Percentiles rank a stretch among this genome's conserved stretches.
Evolutionary conservation across 2,329 filamentous ascomycete species (phyloP).

Genomic region (Exophiala lecanii-corni): DNA sequence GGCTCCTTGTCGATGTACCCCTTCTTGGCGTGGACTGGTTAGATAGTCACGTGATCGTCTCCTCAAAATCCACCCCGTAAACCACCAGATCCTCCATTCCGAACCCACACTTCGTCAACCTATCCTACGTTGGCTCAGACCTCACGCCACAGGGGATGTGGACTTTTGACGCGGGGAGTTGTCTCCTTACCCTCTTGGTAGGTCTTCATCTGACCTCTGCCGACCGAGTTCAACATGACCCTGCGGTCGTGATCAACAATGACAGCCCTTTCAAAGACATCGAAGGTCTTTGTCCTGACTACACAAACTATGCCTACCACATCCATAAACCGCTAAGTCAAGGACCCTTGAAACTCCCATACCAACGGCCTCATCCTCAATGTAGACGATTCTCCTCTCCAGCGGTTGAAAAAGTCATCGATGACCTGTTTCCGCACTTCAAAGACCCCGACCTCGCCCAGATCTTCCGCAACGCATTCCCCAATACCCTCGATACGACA

Average conservation of each 20-base stretch:
- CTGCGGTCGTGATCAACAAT: conserved; percentile 13
- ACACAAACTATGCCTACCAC: conserved; percentile 27
- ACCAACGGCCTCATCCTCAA: conserved; percentile 71
- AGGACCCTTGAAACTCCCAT: conserved; percentile 75
- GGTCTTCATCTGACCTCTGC: conserved; percentile 5
- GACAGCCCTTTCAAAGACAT: conserved; percentile 16
- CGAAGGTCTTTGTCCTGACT: conserved; percentile 28
- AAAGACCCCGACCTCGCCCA: conserved; percentile 82
- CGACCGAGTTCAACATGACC: conserved; percentile 5
- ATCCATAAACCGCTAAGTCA: conserved; percentile 63
- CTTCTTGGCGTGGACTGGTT: no score
- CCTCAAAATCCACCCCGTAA: no score
- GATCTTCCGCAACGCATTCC: conserved; percentile 92
- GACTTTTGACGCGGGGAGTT: no score
- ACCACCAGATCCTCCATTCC: no score
- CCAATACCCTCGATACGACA: conserved; percentile 85
- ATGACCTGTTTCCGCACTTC: conserved; percentile 73
- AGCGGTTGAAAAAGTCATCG: conserved; percentile 81
- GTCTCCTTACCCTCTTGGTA: conserved; percentile 8
- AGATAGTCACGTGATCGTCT: no score
- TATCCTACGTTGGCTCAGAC: no score
- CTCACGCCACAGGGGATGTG: no score
- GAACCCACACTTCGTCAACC: no score
- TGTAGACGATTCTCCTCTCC: conserved; percentile 89
- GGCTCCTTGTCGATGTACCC: no score